phyloP scores from a whole-genome alignment of 2,329 filamentous ascomycete species.

The Epichloe aotearoae region DNA sequence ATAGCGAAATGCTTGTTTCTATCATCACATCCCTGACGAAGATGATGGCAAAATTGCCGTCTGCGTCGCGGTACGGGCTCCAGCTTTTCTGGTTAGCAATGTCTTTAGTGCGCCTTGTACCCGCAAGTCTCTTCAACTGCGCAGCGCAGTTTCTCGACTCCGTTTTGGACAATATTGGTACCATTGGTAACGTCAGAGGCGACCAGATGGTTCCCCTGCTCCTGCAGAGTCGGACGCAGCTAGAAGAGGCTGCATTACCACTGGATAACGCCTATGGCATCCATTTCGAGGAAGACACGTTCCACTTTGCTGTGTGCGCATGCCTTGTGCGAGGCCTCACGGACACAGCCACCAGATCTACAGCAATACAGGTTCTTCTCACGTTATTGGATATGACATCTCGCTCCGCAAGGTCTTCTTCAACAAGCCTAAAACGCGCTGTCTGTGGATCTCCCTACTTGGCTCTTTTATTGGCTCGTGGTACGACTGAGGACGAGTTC shows the following conservation, averaged over 20 bases:
- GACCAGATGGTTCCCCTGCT: slow-evolving; percentile 46
- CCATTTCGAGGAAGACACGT: slow-evolving; percentile 49
- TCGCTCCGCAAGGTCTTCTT: slow-evolving; percentile 5
- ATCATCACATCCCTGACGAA: slow-evolving; percentile 55
- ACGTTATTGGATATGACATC: slow-evolving; percentile 39
- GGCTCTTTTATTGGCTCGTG: slow-evolving; percentile 43
- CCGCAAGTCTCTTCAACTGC: slow-evolving; percentile 50
- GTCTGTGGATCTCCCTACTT: slow-evolving; percentile 41
- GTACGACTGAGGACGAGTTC: slow-evolving; percentile 43
- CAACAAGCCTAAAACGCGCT: slow-evolving; percentile 7
- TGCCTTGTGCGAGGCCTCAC: slow-evolving; percentile 51
- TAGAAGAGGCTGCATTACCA: slow-evolving; percentile 48
- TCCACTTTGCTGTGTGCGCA: slow-evolving; percentile 54
- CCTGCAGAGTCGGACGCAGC: slow-evolving; percentile 44
- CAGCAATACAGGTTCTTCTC: slow-evolving; percentile 46
- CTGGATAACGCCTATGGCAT: slow-evolving; percentile 54
- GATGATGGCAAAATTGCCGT: slow-evolving; percentile 57
- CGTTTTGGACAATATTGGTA: slow-evolving; percentile 50
- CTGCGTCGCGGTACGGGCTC: slow-evolving; percentile 52
- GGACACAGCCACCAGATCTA: slow-evolving; percentile 45
- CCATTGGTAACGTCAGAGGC: slow-evolving; percentile 44
- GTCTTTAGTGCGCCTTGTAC: slow-evolving; percentile 51
- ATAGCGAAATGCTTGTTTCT: slow-evolving; percentile 54
- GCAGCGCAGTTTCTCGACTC: slow-evolving; percentile 52
- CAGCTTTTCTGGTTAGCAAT: slow-evolving; percentile 61